These are phyloP conservation scores for Scheffersomyces amazonensis DNA, from an alignment of 805 yeast genomes.

Conservation along the genomic window DNA sequence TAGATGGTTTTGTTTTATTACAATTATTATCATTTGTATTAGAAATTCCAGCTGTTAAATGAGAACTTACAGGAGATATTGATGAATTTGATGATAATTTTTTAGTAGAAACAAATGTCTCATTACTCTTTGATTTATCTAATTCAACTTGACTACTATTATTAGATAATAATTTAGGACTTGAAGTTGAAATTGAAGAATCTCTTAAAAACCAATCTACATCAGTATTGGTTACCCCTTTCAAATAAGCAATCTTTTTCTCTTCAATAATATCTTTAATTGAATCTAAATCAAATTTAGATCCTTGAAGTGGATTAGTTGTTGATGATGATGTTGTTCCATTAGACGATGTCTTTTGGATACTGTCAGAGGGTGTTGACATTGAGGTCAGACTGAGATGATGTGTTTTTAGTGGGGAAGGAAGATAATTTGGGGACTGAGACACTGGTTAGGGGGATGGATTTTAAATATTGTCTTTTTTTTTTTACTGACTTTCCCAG, in stretches of 20 bases:
- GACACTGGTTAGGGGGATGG: too few relatives aligned
- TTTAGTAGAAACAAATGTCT: slow-evolving; percentile 1
- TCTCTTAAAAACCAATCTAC: slow-evolving; percentile 53
- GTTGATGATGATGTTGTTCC: too few relatives aligned
- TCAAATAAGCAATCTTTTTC: slow-evolving; percentile 13
- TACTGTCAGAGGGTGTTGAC: background rate
- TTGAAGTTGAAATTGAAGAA: slow-evolving; percentile 11
- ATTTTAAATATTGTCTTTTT: too few relatives aligned
- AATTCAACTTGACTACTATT: background rate
- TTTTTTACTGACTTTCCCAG: too few relatives aligned
- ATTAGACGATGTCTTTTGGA: background rate
- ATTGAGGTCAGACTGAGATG: too few relatives aligned
- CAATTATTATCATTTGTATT: slow-evolving; percentile 28
- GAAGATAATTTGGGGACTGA: too few relatives aligned
- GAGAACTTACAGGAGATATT: slow-evolving; percentile 13
- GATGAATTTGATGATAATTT: background rate
- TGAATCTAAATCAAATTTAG: slow-evolving; percentile 14
- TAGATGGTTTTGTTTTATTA: slow-evolving; percentile 32
- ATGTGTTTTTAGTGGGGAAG: too few relatives aligned
- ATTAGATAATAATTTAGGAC: background rate
- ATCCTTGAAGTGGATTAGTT: background rate
- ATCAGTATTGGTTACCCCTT: slow-evolving; percentile 40
- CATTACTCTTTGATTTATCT: background rate
- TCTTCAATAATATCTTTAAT: slow-evolving; percentile 21
- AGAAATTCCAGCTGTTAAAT: slow-evolving; percentile 24